These are phyloP conservation scores for Colletotrichum orbiculare DNA, from an alignment of 2,329 filamentous ascomycete species.

Conservation along the genomic window DNA sequence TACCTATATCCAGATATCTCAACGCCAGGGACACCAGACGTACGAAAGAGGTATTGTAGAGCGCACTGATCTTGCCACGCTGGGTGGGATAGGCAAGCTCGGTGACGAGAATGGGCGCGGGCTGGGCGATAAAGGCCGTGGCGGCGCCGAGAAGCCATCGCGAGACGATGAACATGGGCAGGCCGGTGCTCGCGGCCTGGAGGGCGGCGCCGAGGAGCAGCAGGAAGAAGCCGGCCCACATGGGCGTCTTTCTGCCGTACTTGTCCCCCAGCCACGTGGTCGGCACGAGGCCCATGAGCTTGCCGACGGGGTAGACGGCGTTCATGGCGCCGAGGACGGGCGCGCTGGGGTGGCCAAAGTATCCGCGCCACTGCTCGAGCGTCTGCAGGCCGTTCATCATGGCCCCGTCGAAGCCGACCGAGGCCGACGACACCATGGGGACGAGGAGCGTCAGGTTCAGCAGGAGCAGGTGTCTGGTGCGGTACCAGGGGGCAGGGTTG, in stretches of 20 bases:
- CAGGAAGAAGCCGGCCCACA: constrained; percentile 45
- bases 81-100: constrained; percentile 50
- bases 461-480: constrained; percentile 52
- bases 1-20: no score
- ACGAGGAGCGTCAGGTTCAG: constrained; percentile 57
- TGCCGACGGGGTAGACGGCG: constrained; percentile 32
- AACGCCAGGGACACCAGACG: neutral
- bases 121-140: constrained; percentile 42
- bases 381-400: constrained; percentile 51
- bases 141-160: constrained; percentile 49
- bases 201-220: constrained; percentile 46
- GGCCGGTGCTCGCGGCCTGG: constrained; percentile 40
- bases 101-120: constrained; percentile 48
- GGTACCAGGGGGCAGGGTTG: constrained; percentile 54
- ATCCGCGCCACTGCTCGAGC: constrained; percentile 48
- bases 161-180: constrained; percentile 48
- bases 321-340: constrained; percentile 34
- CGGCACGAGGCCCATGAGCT: constrained; percentile 30
- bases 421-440: constrained; percentile 54
- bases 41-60: constrained; percentile 57
- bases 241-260: constrained; percentile 49
- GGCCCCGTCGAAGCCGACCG: constrained; percentile 53
- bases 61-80: constrained; percentile 45
- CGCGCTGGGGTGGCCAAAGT: constrained; percentile 42
- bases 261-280: constrained; percentile 44